These are phyloP conservation scores for Suillus fuscotomentosus DNA, from an alignment of 768 basidiomycete species.

Conservation along the genomic window DNA sequence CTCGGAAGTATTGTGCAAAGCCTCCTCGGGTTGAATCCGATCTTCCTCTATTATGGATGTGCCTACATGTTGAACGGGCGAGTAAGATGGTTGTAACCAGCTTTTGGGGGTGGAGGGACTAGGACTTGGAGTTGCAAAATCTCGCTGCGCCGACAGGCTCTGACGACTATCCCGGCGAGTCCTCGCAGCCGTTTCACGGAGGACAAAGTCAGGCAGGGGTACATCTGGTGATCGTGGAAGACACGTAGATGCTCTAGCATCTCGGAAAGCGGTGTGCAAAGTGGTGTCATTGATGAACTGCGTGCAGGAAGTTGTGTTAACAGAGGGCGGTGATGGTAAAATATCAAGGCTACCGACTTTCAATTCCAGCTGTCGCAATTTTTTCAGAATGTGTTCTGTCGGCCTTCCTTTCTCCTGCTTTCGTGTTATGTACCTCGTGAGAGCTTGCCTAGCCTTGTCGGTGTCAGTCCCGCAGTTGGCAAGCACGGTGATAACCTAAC, in stretches of 20 bases:
- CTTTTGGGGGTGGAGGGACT: neutral
- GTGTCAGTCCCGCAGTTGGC: constrained; percentile 32
- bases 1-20: neutral
- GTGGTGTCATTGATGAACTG: constrained; percentile 31
- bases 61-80: neutral
- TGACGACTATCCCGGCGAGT: neutral
- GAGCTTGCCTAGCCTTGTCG: constrained; percentile 22
- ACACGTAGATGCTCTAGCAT: constrained; percentile 29
- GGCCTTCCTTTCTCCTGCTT: constrained; percentile 28
- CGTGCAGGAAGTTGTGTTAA: neutral
- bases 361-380: constrained; percentile 26
- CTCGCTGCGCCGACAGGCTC: neutral
- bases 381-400: constrained; percentile 29
- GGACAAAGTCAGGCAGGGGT: constrained; percentile 18
- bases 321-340: neutral
- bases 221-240: constrained; percentile 25
- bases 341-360: constrained; percentile 19
- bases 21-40: neutral
- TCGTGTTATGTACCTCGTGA: constrained; percentile 28
- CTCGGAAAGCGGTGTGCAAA: constrained; percentile 30
- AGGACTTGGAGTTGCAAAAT: neutral
- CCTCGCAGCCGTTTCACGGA: neutral
- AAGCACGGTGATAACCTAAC: constrained; percentile 31
- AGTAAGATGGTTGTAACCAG: neutral
- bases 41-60: neutral